Evolutionary conservation across 163 green algal genomes (phyloP).

Genomic region (Picocystis sp.): DNA sequence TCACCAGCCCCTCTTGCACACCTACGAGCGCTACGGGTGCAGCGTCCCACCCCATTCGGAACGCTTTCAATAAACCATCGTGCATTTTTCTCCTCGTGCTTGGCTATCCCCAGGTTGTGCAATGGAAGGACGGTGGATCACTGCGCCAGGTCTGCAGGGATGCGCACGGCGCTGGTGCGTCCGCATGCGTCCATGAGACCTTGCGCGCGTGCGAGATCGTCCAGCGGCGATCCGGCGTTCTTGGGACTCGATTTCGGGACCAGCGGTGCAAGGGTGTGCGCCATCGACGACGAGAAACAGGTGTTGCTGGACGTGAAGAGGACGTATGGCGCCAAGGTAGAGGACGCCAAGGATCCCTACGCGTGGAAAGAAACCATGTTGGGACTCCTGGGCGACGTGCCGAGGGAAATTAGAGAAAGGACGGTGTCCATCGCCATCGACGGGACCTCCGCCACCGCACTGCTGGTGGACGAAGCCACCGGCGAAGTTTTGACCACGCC

Average conservation of each 20-base stretch:
- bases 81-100: no score
- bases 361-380: constrained; percentile 11
- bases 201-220: no score
- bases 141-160: no score
- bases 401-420: background rate
- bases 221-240: no score
- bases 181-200: no score
- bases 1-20: no score
- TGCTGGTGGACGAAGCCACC: constrained; percentile 49
- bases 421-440: constrained; percentile 15
- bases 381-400: constrained; percentile 11
- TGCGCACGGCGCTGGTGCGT: no score
- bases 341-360: constrained; percentile 4
- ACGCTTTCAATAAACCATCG: no score
- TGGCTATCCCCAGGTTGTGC: no score
- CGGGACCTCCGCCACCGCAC: constrained; percentile 32
- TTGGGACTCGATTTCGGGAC: constrained; percentile 21
- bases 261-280: constrained; percentile 13
- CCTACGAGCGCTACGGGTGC: no score
- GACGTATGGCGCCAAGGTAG: constrained; percentile 9
- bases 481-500: constrained; percentile 24
- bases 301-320: constrained; percentile 7
- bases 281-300: constrained; percentile 11
- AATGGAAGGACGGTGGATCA: no score
- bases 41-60: no score